Evolutionary conservation across 495 filamentous ascomycete genomes (phyloP).

Genomic region (Neurospora hispaniola): DNA sequence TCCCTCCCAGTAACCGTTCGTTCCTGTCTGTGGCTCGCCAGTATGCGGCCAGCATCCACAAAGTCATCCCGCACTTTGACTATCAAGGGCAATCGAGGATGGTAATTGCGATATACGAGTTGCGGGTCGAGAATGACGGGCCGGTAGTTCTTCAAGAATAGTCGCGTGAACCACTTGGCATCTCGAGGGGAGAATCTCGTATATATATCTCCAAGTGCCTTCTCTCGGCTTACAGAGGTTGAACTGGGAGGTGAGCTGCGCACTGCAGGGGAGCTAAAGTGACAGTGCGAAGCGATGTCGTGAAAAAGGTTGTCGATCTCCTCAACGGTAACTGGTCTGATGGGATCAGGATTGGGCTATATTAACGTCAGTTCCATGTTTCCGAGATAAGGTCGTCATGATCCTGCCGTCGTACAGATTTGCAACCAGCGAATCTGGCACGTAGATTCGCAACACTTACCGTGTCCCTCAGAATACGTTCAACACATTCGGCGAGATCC

Average conservation of each 20-base stretch:
- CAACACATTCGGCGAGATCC: conserved; percentile 62
- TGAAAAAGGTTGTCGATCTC: conserved; percentile 61
- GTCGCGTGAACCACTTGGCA: conserved; percentile 80
- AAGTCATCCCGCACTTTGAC: conserved; percentile 55
- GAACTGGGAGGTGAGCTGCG: conserved; percentile 35
- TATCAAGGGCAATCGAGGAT: conserved; percentile 50
- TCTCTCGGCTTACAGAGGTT: conserved; percentile 27
- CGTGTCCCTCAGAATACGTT: conserved; percentile 51
- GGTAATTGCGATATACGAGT: conserved; percentile 38
- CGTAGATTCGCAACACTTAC: conserved; percentile 30
- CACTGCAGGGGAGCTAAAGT: conserved; percentile 58
- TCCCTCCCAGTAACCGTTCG: conserved; percentile 14
- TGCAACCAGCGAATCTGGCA: conserved; percentile 3
- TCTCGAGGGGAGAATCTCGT: conserved; percentile 53
- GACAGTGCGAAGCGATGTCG: conserved; percentile 51
- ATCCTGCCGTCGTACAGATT: background rate
- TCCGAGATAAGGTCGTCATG: background rate
- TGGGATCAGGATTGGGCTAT: conserved; percentile 28
- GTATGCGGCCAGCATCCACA: conserved; percentile 21
- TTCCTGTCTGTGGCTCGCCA: conserved; percentile 11
- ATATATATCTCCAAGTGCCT: conserved; percentile 45
- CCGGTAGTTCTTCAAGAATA: conserved; percentile 66
- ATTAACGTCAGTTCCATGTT: conserved; percentile 5
- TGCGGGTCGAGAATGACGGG: conserved; percentile 44
- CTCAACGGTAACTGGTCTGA: conserved; percentile 50